phyloP scores from a whole-genome alignment of 257 asterid species.

The Oldenlandia corymbosa region DNA sequence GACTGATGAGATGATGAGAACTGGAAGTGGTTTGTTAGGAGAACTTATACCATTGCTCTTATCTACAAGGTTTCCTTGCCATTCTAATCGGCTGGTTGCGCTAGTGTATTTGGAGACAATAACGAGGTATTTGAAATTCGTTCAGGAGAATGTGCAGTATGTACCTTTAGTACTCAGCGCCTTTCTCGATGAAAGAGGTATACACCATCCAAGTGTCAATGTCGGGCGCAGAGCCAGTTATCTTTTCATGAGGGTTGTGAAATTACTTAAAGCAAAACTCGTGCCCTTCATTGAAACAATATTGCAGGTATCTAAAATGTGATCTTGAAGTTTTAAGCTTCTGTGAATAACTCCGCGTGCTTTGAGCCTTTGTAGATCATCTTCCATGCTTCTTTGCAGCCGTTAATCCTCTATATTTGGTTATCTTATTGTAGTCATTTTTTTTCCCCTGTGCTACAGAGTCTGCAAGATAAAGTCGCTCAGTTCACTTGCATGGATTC shows the following conservation, averaged over 20 bases:
- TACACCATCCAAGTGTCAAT: constrained; percentile 74
- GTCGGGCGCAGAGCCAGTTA: constrained; percentile 87
- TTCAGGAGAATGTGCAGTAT: constrained; percentile 71
- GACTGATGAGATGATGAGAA: constrained; percentile 58
- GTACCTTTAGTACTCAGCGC: constrained; percentile 65
- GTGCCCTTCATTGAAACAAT: constrained; percentile 86
- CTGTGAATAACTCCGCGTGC: not conserved
- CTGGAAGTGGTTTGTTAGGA: constrained; percentile 59
- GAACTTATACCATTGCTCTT: constrained; percentile 80
- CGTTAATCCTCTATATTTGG: constrained; percentile 1
- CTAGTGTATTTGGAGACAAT: constrained; percentile 82
- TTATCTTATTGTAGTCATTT: constrained; percentile 6
- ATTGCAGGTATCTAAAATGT: constrained; percentile 61
- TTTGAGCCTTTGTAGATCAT: constrained; percentile 10
- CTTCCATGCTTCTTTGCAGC: constrained; percentile 2
- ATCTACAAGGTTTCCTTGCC: constrained; percentile 82
- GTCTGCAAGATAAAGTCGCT: constrained; percentile 71
- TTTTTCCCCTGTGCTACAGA: constrained; percentile 47
- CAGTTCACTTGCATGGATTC: constrained; percentile 56
- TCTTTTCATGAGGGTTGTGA: constrained; percentile 94
- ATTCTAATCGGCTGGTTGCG: constrained; percentile 84
- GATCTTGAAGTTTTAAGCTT: not conserved
- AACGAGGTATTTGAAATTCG: constrained; percentile 73
- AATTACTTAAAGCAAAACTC: constrained; percentile 74
- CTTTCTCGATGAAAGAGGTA: constrained; percentile 94